phyloP scores from a whole-genome alignment of 192 early-diverging fungal genomes.

The Podila verticillata region DNA sequence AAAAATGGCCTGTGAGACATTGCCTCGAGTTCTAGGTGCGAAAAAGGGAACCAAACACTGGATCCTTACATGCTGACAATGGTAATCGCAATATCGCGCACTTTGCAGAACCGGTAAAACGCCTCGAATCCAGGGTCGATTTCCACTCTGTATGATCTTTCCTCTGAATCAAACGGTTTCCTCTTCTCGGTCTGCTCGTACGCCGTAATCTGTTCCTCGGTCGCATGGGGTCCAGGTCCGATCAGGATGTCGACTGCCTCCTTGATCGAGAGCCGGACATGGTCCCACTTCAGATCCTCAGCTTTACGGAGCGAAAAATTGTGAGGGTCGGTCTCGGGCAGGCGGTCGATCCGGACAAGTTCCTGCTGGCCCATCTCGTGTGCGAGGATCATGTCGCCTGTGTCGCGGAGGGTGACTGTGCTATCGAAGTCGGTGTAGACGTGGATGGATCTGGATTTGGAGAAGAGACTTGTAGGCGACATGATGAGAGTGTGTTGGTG shows the following conservation, averaged over 20 bases:
- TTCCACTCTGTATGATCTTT: constrained; percentile 13
- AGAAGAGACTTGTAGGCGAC: constrained; percentile 12
- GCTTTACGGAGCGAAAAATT: constrained; percentile 20
- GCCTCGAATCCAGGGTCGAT: constrained; percentile 29
- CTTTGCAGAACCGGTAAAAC: constrained; percentile 24
- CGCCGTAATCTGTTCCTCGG: background rate
- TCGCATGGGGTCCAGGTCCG: constrained; percentile 3
- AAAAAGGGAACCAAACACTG: background rate
- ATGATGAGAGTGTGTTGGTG: constrained; percentile 1
- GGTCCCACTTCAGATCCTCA: constrained; percentile 46
- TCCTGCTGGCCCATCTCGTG: constrained; percentile 25
- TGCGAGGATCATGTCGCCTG: constrained; percentile 13
- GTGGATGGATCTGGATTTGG: constrained; percentile 1
- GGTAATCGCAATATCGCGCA: constrained; percentile 17
- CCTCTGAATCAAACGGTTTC: constrained; percentile 13
- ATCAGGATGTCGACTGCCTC: constrained; percentile 40
- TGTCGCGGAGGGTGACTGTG: constrained; percentile 25
- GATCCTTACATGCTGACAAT: constrained; percentile 39
- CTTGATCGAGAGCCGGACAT: constrained; percentile 7
- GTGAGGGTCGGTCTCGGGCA: constrained; percentile 21
- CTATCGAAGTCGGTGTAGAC: constrained; percentile 41
- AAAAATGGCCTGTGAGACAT: background rate
- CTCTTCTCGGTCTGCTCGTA: background rate
- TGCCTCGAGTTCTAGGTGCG: background rate
- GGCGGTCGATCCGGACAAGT: constrained; percentile 19